Conservation (phyloP, 1,139 yeast genomes). For the Zygosaccharomyces pseudobailii region DNA sequence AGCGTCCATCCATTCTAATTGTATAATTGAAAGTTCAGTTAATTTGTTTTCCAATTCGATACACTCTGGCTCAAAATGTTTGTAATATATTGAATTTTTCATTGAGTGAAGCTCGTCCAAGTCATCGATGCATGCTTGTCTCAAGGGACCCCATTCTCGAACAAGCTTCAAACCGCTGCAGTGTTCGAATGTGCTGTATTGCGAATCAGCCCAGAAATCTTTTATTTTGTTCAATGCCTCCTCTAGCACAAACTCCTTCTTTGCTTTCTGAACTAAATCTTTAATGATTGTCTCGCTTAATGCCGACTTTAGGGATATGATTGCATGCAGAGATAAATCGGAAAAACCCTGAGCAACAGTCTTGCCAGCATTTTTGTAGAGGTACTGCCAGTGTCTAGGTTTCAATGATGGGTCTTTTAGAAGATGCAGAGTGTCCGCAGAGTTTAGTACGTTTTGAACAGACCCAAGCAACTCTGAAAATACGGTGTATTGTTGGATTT, state of each 20-base stretch:
- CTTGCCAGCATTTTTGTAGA: conserved; percentile 38
- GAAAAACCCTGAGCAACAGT: background rate
- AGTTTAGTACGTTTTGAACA: conserved; percentile 42
- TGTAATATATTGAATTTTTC: conserved; percentile 63
- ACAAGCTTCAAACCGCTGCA: conserved; percentile 53
- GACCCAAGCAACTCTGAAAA: conserved; percentile 53
- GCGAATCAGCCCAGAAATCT: conserved; percentile 42
- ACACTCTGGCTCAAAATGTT: conserved; percentile 58
- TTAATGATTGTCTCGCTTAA: conserved; percentile 46
- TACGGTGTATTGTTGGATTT: conserved; percentile 60
- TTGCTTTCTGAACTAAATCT: conserved; percentile 57
- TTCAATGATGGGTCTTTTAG: conserved; percentile 56
- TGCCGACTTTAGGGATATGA: conserved; percentile 53
- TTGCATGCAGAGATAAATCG: conserved; percentile 46
- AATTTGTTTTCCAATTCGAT: conserved; percentile 53
- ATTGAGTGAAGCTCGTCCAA: conserved; percentile 61
- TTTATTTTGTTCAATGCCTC: conserved; percentile 48
- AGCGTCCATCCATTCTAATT: conserved; percentile 76
- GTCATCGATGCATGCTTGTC: conserved; percentile 59
- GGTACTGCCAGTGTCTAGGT: conserved; percentile 64
- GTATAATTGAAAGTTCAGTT: conserved; percentile 45
- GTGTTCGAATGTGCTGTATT: conserved; percentile 55
- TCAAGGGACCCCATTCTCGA: conserved; percentile 62
- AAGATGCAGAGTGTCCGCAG: conserved; percentile 42
- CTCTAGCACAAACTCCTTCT: conserved; percentile 66